Conservation (phyloP, 2,329 filamentous ascomycete genomes). For the Ilyonectria sp. region DNA sequence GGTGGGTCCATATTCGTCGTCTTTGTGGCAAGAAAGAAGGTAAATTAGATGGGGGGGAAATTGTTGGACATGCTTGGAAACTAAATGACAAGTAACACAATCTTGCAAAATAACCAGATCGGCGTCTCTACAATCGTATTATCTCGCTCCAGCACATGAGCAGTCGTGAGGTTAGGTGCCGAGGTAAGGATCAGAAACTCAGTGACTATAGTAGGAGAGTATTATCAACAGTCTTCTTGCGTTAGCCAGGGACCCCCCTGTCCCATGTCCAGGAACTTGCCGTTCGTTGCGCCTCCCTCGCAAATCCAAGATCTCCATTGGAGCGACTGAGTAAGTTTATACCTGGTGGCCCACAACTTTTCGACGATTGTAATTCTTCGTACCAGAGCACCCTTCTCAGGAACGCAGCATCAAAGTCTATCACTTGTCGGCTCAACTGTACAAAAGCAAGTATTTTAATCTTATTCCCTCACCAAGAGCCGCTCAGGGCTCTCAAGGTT, state of each 20-base stretch:
- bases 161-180: slow-evolving; percentile 75
- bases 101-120: slow-evolving; percentile 79
- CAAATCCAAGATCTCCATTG: too few relatives aligned
- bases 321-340: too few relatives aligned
- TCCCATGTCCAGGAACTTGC: slow-evolving; percentile 46
- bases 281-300: slow-evolving; percentile 35
- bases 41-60: too few relatives aligned
- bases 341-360: too few relatives aligned
- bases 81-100: slow-evolving; percentile 75
- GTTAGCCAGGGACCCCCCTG: slow-evolving; percentile 46
- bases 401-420: too few relatives aligned
- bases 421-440: too few relatives aligned
- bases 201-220: slow-evolving; percentile 55
- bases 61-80: too few relatives aligned
- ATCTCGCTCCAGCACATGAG: slow-evolving; percentile 70
- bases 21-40: too few relatives aligned
- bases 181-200: slow-evolving; percentile 75
- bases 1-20: too few relatives aligned
- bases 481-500: slow-evolving; percentile 66
- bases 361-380: too few relatives aligned
- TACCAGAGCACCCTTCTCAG: too few relatives aligned
- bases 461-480: slow-evolving; percentile 70
- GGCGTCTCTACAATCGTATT: slow-evolving; percentile 76
- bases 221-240: slow-evolving; percentile 58
- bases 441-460: slow-evolving; percentile 36